Base-by-base conservation (phyloP, 1,284 basidiomycete species). In the Gomphus sp. region DNA sequence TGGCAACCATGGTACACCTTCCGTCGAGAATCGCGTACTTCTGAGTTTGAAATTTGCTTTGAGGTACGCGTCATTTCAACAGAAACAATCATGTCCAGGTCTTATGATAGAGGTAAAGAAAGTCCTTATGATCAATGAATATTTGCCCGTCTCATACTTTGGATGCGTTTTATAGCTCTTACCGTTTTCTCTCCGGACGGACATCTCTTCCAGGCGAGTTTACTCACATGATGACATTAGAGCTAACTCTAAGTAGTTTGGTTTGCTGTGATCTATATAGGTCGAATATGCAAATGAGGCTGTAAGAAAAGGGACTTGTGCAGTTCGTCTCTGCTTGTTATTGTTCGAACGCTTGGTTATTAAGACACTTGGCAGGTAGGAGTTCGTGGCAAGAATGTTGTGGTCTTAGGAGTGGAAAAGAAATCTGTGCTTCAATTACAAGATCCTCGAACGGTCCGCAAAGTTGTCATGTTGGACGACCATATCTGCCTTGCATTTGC, bases 251-350 rank as follows among this genome's bases (percentile, higher is more conserved):
- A 60, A 48, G 16, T 43, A 7, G n/a, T 8, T 43, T n/a, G 4
- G 28, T 54, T 16, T 66, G 61, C 67, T 61, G 60, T 41, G 64
- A 55, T 64, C 56, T 60, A 64, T 67, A 58, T 72, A 97, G 91
- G 97, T 99, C 66, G 97, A 99, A 76, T 99, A 99, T 73, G 97
- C 97, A 6, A 77, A 90, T 25, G 97, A 99, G 73, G 97, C 97
- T 55, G 97, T 99, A 52, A 80, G 92, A 66, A 94, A 96, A 72
- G 97, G 97, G 54, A 99, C 97, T 14, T 98, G 96, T 72, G 96
- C 96, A 56, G 96, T 97, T 69, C 69, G 82, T 77, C 16, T 49
- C 31, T 28, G 25, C 45, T 49, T 39, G 36, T 47, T 48, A 34
- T 43, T 45, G 39, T 60, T 33, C 45, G 7, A 52, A 31, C 31